phyloP scores from a whole-genome alignment of 2,329 filamentous ascomycete species.

The Ophioceras dolichostomum region DNA sequence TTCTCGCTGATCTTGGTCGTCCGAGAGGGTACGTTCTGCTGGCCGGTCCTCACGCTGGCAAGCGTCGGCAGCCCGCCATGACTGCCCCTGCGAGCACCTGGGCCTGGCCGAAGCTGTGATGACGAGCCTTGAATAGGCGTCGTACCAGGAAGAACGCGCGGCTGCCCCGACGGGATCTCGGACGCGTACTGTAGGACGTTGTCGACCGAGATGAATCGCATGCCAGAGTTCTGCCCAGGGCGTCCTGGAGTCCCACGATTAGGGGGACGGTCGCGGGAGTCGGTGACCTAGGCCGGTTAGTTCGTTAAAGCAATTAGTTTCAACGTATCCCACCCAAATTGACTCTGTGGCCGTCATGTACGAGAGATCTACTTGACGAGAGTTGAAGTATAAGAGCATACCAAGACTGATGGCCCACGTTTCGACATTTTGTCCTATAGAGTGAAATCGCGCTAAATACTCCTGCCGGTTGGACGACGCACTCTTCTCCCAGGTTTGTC shows the following conservation, averaged over 20 bases:
- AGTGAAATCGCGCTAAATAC: no score
- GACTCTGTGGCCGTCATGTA: no score
- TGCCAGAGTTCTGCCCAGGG: slow-evolving; percentile 21
- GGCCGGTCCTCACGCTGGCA: slow-evolving; percentile 22
- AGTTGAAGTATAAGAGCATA: slow-evolving; percentile 18
- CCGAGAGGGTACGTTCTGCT: slow-evolving; percentile 60
- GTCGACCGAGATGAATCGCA: slow-evolving; percentile 79
- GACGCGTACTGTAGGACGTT: slow-evolving; percentile 89
- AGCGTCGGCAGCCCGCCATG: slow-evolving; percentile 17
- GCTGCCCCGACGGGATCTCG: slow-evolving; percentile 90
- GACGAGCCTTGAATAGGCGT: no score
- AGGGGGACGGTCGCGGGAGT: slow-evolving; percentile 35
- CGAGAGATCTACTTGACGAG: neutral
- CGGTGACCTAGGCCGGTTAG: slow-evolving; percentile 50
- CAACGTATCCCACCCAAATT: no score
- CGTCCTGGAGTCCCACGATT: slow-evolving; percentile 12
- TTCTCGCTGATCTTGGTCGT: slow-evolving; percentile 95
- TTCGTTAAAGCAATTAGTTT: no score
- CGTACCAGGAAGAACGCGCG: slow-evolving; percentile 59
- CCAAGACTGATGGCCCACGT: slow-evolving; percentile 49
- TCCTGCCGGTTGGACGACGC: no score
- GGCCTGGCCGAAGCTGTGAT: no score
- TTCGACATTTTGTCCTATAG: slow-evolving; percentile 22
- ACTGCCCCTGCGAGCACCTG: slow-evolving; percentile 3
- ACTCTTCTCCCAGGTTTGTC: no score